Percentiles rank a stretch among this genome's conserved stretches.
Evolutionary conservation across 306 rosid species (phyloP).

Genomic region (Rosa rugosa): DNA sequence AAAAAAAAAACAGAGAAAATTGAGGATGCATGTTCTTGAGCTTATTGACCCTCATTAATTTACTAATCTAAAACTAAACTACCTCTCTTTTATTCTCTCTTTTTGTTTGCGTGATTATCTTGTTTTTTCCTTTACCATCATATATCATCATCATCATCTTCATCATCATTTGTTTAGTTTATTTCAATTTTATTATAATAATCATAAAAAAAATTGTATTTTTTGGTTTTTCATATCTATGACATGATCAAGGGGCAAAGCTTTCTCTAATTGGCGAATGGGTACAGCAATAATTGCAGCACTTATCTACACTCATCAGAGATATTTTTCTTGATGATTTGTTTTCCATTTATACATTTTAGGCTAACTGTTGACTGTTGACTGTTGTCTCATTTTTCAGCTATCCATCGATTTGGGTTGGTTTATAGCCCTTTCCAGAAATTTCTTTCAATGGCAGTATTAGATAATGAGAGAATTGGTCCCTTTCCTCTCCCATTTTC

Average conservation of each 20-base stretch:
- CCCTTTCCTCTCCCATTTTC: neutral
- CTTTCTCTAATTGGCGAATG: neutral
- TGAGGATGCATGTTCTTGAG: neutral
- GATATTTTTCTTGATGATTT: too few relatives aligned
- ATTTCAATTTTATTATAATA: neutral
- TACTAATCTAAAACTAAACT: slow-evolving; percentile 1
- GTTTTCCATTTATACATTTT: too few relatives aligned
- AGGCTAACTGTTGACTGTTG: too few relatives aligned
- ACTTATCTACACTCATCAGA: too few relatives aligned
- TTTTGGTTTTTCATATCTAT: neutral
- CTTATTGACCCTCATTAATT: neutral
- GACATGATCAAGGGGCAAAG: neutral
- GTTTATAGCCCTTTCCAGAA: neutral
- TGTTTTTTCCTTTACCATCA: slow-evolving; percentile 15
- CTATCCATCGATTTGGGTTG: neutral
- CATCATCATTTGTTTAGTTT: neutral
- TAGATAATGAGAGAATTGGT: neutral
- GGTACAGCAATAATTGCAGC: too few relatives aligned
- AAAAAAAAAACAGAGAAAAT: neutral
- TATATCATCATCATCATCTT: neutral
- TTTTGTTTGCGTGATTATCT: slow-evolving; percentile 19
- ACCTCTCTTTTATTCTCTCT: neutral
- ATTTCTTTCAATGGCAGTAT: neutral
- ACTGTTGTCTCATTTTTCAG: neutral
- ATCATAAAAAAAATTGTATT: too few relatives aligned